Evolutionary conservation across 305 asterid species (phyloP).

Genomic region (Withania somnifera): DNA sequence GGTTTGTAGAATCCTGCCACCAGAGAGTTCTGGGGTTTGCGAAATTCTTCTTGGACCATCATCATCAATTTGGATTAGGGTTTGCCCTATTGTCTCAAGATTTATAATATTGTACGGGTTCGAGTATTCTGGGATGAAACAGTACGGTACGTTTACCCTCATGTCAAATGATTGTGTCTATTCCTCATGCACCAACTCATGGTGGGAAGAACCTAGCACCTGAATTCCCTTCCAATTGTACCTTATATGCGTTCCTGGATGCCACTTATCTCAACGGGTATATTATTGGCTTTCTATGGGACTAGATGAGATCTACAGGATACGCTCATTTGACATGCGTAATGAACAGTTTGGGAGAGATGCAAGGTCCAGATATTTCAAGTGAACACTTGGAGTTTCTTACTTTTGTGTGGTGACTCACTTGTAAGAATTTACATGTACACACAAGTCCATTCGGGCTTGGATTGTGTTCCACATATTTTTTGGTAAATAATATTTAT

Average conservation of each 20-base stretch:
- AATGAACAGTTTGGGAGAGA: neutral
- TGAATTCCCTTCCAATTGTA: neutral
- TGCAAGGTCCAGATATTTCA: neutral
- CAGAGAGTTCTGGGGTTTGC: neutral
- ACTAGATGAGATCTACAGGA: neutral
- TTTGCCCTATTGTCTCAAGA: neutral
- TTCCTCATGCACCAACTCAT: neutral
- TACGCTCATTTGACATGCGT: neutral
- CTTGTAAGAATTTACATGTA: too few species aligned
- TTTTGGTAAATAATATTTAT: too few species aligned
- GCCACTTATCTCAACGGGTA: neutral
- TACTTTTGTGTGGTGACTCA: slow-evolving; percentile 15
- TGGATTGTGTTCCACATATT: too few species aligned
- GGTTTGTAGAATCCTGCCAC: neutral
- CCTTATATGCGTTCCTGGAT: neutral
- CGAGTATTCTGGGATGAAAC: neutral
- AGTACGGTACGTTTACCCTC: neutral
- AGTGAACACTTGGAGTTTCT: slow-evolving; percentile 14
- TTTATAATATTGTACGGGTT: neutral
- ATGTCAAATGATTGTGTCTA: neutral
- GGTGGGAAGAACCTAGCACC: slow-evolving; percentile 3
- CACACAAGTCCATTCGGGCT: too few species aligned
- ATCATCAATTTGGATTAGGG: neutral
- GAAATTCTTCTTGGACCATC: neutral
- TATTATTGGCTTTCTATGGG: neutral